Conservation (phyloP, 805 yeast genomes). For the Yamadazyma sp. region DNA sequence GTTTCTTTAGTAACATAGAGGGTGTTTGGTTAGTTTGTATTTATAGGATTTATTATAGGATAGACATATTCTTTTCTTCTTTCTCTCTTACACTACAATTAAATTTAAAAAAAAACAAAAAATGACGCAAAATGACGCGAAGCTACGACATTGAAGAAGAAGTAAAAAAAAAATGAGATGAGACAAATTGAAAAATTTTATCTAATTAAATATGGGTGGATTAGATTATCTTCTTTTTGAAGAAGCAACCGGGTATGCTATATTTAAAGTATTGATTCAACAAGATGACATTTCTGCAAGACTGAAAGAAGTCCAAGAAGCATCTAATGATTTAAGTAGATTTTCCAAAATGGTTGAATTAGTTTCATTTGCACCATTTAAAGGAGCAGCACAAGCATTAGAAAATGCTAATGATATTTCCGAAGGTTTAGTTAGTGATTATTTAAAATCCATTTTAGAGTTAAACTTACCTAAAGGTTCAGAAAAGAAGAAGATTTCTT, state of each 20-base stretch:
- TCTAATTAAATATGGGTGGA: constrained; percentile 50
- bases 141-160: no score
- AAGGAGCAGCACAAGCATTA: constrained; percentile 98
- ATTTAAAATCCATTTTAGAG: constrained; percentile 84
- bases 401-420: constrained; percentile 98
- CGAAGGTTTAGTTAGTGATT: constrained; percentile 94
- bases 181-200: constrained; percentile 9
- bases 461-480: constrained; percentile 82
- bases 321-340: constrained; percentile 77
- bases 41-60: neutral
- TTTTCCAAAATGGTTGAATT: constrained; percentile 92
- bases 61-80: no score
- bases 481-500: constrained; percentile 61
- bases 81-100: no score
- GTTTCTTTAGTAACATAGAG: neutral
- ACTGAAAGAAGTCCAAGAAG: constrained; percentile 90
- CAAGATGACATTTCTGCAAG: constrained; percentile 93
- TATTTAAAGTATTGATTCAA: constrained; percentile 89
- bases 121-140: no score
- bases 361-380: constrained; percentile 95
- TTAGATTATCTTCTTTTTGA: constrained; percentile 91
- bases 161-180: constrained; percentile 3
- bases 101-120: no score
- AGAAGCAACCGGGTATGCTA: constrained; percentile 98
- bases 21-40: neutral